phyloP scores from a whole-genome alignment of 2,329 filamentous ascomycete genomes.

The Aspergillus sp. region DNA sequence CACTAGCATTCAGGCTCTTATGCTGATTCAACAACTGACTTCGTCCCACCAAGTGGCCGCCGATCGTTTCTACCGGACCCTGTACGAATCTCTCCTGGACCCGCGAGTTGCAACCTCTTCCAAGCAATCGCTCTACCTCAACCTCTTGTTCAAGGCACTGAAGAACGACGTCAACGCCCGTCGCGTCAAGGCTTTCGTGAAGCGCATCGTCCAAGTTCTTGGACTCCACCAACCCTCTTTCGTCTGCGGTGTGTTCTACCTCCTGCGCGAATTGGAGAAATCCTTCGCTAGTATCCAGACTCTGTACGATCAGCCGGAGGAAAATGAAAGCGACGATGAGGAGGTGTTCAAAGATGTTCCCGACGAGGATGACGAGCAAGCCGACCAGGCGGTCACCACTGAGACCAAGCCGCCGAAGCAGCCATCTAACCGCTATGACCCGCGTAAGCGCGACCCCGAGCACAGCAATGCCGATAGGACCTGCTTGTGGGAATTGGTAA shows the following conservation, averaged over 20 bases:
- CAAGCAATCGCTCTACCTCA: conserved; percentile 93
- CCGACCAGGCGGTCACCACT: no score
- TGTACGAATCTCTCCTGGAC: conserved; percentile 93
- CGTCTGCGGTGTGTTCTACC: conserved; percentile 86
- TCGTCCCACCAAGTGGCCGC: conserved; percentile 74
- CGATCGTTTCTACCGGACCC: conserved; percentile 89
- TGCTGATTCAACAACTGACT: conserved; percentile 91
- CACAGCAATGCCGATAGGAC: conserved; percentile 90
- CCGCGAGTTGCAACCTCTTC: conserved; percentile 84
- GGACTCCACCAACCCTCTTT: conserved; percentile 90
- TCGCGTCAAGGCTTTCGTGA: conserved; percentile 92
- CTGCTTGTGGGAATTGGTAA: conserved; percentile 87
- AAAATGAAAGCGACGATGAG: conserved; percentile 67
- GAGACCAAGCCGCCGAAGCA: conserved; percentile 33
- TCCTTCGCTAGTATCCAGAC: conserved; percentile 78
- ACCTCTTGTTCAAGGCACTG: conserved; percentile 81
- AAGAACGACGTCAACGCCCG: conserved; percentile 89
- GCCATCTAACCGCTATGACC: conserved; percentile 63
- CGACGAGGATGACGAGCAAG: conserved; percentile 51
- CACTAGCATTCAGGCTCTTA: conserved; percentile 91
- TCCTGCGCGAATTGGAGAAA: conserved; percentile 75
- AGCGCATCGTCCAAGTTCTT: conserved; percentile 84
- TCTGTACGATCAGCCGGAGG: conserved; percentile 77
- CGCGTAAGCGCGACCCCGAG: conserved; percentile 86
- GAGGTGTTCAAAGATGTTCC: conserved; percentile 68